These are phyloP conservation scores for Microbotryum intermedium DNA, from an alignment of 1,284 basidiomycete species.

Conservation along the genomic window DNA sequence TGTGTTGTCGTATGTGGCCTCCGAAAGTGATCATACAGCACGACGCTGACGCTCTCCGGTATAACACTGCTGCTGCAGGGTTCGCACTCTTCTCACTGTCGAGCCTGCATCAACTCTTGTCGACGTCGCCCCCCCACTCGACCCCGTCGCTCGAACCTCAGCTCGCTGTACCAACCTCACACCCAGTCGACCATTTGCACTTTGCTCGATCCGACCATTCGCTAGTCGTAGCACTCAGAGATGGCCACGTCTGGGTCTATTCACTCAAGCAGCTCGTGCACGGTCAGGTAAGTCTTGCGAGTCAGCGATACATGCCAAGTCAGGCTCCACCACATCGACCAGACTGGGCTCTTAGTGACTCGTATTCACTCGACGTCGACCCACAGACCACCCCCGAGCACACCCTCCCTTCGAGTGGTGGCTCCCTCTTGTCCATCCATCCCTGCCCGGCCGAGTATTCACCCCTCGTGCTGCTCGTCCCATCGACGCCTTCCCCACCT, in stretches of 20 bases:
- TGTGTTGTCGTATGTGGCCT: too few species aligned
- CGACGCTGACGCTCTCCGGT: too few species aligned
- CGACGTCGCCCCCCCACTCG: conserved; percentile 15
- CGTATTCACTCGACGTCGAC: neutral
- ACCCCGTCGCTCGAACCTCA: conserved; percentile 1
- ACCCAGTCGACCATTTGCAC: conserved; percentile 24
- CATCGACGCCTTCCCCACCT: conserved; percentile 1
- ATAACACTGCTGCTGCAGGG: conserved; percentile 9
- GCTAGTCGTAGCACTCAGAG: conserved; percentile 20
- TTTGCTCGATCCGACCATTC: conserved; percentile 26
- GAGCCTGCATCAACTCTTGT: conserved; percentile 13
- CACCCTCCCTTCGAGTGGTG: neutral
- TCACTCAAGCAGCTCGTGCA: conserved; percentile 25
- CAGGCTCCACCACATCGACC: neutral
- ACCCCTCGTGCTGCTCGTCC: conserved; percentile 6
- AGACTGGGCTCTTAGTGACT: too few species aligned
- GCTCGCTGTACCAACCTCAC: conserved; percentile 4
- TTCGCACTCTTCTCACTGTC: conserved; percentile 28
- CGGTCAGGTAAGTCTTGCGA: conserved; percentile 10
- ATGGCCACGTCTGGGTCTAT: conserved; percentile 25
- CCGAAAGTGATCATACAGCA: too few species aligned
- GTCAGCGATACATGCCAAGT: neutral
- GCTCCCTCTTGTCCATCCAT: neutral
- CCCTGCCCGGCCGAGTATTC: conserved; percentile 7
- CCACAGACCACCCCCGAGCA: neutral